Base-by-base conservation (phyloP, 2,329 filamentous ascomycete species). In the Trichoderma koningii region DNA sequence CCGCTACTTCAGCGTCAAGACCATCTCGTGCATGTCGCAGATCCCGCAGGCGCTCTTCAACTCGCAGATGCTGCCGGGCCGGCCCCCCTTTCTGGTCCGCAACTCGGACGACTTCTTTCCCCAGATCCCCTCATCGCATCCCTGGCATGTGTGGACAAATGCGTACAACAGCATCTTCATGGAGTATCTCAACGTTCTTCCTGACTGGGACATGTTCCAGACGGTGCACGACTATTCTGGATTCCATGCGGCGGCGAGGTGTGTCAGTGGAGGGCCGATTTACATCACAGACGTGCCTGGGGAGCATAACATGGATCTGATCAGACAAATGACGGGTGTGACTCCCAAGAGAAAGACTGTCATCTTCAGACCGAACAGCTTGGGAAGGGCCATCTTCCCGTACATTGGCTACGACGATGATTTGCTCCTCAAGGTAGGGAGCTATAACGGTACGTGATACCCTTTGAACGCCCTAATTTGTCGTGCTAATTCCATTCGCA, bases 31-130 rank as follows among this genome's bases (percentile, higher is more conserved):
- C 86, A 98, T 98, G 93, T 95, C 93, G 0, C 91, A 95, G 75
- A 85, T 89, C 3, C 95, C 95, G 0, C 89, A 93, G 65, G 88
- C 94, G 19, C 81, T 98, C 10, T 97, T 97, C 77, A 87, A 93
- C 73, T 89, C 89, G 1, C 91, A 96, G 70, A 80, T 97, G 26
- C 90, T 90, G 1, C 85, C 82, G n/a, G 91, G 89, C 73, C 87
- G 87, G 56, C 91, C 91, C 0, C 81, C 86, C 0, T 82, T 96
- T 26, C 81, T 93, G 0, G 85, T 93, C 19, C 89, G 95, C 53
- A 98, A 96, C 77, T 96, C 91, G 0, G 93, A 89, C 68, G 91
- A 98, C 77, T 99, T 93, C 81, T 97, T 96, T 76, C 95, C 95
- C 0, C 86, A 93, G 51, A 85, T 93, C 4, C 85, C 89, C 0